A percentile compares a stretch with the other conserved stretches of the same genome.
phyloP scores from a whole-genome alignment of 345 rosid genomes.

The Citrus maxima region DNA sequence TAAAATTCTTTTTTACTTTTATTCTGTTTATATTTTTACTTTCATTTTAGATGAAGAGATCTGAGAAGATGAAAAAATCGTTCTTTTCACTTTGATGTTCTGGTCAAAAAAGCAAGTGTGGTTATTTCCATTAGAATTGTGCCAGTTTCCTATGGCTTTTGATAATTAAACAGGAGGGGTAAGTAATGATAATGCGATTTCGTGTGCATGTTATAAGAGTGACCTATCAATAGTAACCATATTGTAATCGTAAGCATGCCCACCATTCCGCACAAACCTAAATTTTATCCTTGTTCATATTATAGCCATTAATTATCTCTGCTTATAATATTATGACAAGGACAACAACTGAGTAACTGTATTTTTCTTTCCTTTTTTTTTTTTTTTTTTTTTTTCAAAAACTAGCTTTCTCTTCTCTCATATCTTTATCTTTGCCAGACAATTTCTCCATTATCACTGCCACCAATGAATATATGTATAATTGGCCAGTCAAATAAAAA shows the following conservation, averaged over 20 bases:
- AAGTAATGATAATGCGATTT: no score
- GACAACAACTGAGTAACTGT: neutral
- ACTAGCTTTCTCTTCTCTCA: neutral
- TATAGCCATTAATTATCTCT: neutral
- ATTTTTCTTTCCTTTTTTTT: neutral
- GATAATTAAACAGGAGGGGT: no score
- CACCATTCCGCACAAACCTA: neutral
- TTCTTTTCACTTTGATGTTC: constrained; percentile 8
- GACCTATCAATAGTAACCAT: neutral
- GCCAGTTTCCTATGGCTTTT: no score
- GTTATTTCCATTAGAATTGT: no score
- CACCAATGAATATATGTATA: neutral
- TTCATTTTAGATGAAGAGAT: neutral
- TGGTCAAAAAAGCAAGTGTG: constrained; percentile 15
- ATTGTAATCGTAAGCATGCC: neutral
- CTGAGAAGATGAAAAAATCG: neutral
- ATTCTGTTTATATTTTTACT: neutral
- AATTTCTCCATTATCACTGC: neutral
- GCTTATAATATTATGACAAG: neutral
- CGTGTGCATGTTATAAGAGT: neutral
- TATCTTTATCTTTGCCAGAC: neutral
- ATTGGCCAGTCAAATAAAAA: neutral
- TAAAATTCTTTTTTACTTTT: neutral
- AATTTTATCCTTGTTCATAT: neutral
- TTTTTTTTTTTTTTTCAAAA: no score